Conservation (phyloP, 345 rosid species). For the Acer negundo region DNA sequence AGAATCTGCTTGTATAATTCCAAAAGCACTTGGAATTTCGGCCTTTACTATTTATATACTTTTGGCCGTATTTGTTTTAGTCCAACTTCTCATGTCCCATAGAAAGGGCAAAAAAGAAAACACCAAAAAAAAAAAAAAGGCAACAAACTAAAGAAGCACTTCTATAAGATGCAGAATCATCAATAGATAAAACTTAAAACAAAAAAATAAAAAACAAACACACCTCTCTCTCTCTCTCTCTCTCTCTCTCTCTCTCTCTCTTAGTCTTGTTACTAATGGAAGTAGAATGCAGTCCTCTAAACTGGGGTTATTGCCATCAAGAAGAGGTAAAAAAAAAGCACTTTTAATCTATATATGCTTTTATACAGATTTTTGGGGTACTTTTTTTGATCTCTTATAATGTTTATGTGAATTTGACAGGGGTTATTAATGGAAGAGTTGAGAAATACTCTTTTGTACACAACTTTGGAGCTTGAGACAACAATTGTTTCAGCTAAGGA, state of each 20-base stretch:
- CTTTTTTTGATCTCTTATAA: not conserved
- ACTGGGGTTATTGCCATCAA: slow-evolving; percentile 34
- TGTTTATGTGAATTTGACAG: slow-evolving; percentile 26
- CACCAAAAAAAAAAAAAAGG: slow-evolving; percentile 1
- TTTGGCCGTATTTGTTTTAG: slow-evolving; percentile 35
- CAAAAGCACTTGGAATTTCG: slow-evolving; percentile 15
- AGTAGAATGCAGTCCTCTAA: slow-evolving; percentile 40
- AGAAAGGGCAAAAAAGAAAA: slow-evolving; percentile 1
- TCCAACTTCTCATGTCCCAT: slow-evolving; percentile 36
- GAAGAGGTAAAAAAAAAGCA: slow-evolving; percentile 37
- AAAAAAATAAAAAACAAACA: not conserved
- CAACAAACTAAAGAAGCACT: slow-evolving; percentile 7
- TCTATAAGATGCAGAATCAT: slow-evolving; percentile 32
- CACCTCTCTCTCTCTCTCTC: not conserved
- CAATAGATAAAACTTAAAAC: not conserved
- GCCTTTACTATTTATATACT: slow-evolving; percentile 14
- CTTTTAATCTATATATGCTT: not conserved
- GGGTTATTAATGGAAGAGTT: slow-evolving; percentile 43
- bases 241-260: no score
- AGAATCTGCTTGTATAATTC: slow-evolving; percentile 24
- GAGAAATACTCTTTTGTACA: slow-evolving; percentile 40
- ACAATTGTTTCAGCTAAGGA: slow-evolving; percentile 49
- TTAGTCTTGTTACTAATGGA: slow-evolving; percentile 29
- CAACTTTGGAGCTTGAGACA: slow-evolving; percentile 51
- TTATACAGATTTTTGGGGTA: not conserved